Evolutionary conservation across 352 stramenopile genomes (phyloP).

Genomic region (Phytophthora tentaculata): DNA sequence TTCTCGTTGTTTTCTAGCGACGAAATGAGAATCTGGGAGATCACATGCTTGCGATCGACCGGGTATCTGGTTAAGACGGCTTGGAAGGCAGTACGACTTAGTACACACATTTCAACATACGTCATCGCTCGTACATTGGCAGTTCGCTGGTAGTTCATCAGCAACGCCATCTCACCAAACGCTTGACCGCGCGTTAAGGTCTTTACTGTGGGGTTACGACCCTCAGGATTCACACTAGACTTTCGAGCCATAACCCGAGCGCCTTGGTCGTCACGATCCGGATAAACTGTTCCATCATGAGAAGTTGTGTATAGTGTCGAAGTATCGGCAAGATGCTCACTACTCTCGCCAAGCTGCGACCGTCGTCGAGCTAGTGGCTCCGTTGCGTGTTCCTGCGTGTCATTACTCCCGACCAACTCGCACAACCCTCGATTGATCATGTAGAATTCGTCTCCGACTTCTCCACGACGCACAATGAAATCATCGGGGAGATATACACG

Average conservation of each 20-base stretch:
- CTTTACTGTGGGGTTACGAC: constrained; percentile 12
- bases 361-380: constrained; percentile 27
- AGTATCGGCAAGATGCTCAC: constrained; percentile 16
- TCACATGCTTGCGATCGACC: constrained; percentile 38
- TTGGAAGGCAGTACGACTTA: constrained; percentile 43
- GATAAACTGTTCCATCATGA: constrained; percentile 28
- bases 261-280: constrained; percentile 18
- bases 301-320: constrained; percentile 34
- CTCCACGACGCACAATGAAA: constrained; percentile 59
- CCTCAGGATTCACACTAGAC: constrained; percentile 19
- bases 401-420: constrained; percentile 38
- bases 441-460: constrained; percentile 62
- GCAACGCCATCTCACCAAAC: constrained; percentile 57
- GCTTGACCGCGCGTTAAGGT: constrained; percentile 39
- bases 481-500: constrained; percentile 69
- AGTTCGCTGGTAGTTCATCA: constrained; percentile 55
- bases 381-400: constrained; percentile 33
- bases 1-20: constrained; percentile 45
- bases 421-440: constrained; percentile 67
- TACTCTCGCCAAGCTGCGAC: constrained; percentile 10
- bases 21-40: constrained; percentile 41
- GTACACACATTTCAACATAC: constrained; percentile 57
- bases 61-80: constrained; percentile 37
- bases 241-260: constrained; percentile 9
- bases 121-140: constrained; percentile 48